These are phyloP conservation scores for Lecanicillium sp. DNA, from an alignment of 2,329 filamentous ascomycete genomes.

Conservation along the genomic window DNA sequence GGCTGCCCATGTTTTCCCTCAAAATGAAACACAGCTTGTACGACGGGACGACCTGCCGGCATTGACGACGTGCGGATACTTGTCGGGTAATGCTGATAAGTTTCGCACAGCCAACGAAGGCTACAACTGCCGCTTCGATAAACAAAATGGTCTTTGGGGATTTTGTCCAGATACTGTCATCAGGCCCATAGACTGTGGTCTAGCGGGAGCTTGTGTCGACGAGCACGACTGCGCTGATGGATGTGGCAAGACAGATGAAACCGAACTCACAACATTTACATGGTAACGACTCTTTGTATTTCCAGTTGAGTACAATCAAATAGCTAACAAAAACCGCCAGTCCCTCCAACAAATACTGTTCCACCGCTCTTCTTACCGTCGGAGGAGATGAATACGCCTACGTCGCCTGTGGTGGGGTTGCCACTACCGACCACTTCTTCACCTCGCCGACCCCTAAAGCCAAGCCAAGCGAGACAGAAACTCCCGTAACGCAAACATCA, in stretches of 20 bases:
- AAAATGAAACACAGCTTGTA: too few species aligned
- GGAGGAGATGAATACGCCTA: conserved; percentile 25
- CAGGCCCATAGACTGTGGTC: conserved; percentile 3
- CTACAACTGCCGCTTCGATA: conserved; percentile 5
- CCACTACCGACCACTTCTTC: conserved; percentile 17
- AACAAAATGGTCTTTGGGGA: conserved; percentile 4
- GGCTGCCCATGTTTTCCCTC: too few species aligned
- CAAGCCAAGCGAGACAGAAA: background rate
- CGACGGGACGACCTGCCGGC: background rate
- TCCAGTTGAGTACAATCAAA: conserved; percentile 4
- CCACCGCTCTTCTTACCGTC: conserved; percentile 23
- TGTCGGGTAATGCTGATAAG: conserved; percentile 1
- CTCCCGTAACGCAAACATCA: too few species aligned
- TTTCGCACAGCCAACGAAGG: conserved; percentile 4
- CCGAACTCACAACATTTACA: conserved; percentile 22
- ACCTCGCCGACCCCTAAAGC: conserved; percentile 11
- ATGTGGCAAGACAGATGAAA: conserved; percentile 19
- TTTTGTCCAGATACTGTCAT: conserved; percentile 5
- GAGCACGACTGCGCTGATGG: conserved; percentile 11
- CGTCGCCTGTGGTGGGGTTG: conserved; percentile 22
- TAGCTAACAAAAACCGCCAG: conserved; percentile 2
- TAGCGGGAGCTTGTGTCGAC: conserved; percentile 5
- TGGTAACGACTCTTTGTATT: conserved; percentile 18
- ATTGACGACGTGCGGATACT: conserved; percentile 9
- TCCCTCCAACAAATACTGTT: conserved; percentile 19